Conservation (phyloP, 805 yeast genomes). For the Saturnispora galanensis region DNA sequence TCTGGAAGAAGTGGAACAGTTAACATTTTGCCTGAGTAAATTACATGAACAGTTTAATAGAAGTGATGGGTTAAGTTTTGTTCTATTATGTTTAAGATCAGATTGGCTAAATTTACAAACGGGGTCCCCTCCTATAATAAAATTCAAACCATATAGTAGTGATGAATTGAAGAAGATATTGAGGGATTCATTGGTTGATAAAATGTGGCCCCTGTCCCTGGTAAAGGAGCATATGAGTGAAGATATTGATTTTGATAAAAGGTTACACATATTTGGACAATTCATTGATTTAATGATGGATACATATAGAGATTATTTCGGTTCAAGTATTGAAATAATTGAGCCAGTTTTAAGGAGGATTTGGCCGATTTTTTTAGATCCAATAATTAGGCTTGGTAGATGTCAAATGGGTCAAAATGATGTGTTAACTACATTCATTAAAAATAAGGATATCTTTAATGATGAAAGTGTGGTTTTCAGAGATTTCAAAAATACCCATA, state of each 20-base stretch:
- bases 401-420: slow-evolving; percentile 19
- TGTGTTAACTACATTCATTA: slow-evolving; percentile 21
- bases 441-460: slow-evolving; percentile 18
- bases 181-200: slow-evolving; percentile 11
- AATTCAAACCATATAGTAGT: slow-evolving; percentile 30
- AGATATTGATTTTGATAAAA: slow-evolving; percentile 10
- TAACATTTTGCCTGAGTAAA: slow-evolving; percentile 31
- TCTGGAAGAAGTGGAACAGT: slow-evolving; percentile 25
- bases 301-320: slow-evolving; percentile 35
- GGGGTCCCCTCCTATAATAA: slow-evolving; percentile 31
- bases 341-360: slow-evolving; percentile 21
- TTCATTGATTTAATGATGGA: slow-evolving; percentile 37
- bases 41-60: slow-evolving; percentile 34
- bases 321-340: slow-evolving; percentile 32
- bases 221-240: not conserved
- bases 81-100: slow-evolving; percentile 33
- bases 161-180: slow-evolving; percentile 31
- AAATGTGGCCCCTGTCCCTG: slow-evolving; percentile 12
- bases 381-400: slow-evolving; percentile 15
- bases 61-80: slow-evolving; percentile 25
- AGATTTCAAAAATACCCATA: slow-evolving; percentile 14
- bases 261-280: slow-evolving; percentile 17
- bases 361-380: slow-evolving; percentile 25
- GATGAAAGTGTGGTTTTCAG: slow-evolving; percentile 20
- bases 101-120: slow-evolving; percentile 32